Percentiles rank a stretch among this genome's conserved stretches.
Evolutionary conservation across 139 green algal genomes (phyloP).

Genomic region (Chlamydomonas asymmetrica): DNA sequence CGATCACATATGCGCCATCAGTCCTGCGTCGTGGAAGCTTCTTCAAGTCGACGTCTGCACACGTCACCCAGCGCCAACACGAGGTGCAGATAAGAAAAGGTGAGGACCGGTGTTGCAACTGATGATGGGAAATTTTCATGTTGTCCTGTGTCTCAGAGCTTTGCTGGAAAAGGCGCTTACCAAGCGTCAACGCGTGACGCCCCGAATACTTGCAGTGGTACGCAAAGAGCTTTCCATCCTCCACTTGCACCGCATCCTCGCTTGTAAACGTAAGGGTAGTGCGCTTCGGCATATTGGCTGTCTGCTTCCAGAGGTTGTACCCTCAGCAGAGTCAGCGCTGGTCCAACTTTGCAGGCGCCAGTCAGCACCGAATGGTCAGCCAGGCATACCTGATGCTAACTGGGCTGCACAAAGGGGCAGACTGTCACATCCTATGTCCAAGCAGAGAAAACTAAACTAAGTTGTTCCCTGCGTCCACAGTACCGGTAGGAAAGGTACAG

Average conservation of each 20-base stretch:
- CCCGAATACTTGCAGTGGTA: slow-evolving; percentile 90
- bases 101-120: background rate
- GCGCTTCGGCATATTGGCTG: slow-evolving; percentile 66
- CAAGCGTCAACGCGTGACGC: slow-evolving; percentile 79
- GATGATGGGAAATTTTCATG: background rate
- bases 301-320: too few relatives aligned
- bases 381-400: too few relatives aligned
- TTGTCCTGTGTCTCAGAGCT: background rate
- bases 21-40: slow-evolving; percentile 67
- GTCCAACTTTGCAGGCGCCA: too few relatives aligned
- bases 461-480: too few relatives aligned
- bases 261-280: slow-evolving; percentile 67
- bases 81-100: background rate
- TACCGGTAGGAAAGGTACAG: too few relatives aligned
- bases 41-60: slow-evolving; percentile 72
- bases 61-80: too few relatives aligned
- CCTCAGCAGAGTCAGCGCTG: too few relatives aligned
- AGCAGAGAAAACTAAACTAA: too few relatives aligned
- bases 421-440: too few relatives aligned
- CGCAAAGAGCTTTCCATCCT: slow-evolving; percentile 55
- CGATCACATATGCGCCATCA: slow-evolving; percentile 70
- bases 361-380: too few relatives aligned
- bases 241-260: slow-evolving; percentile 48
- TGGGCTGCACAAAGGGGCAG: too few relatives aligned
- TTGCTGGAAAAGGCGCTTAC: slow-evolving; percentile 21